Percentiles rank a stretch among this genome's conserved stretches.
phyloP scores from a whole-genome alignment of 768 basidiomycete genomes.

The Podaxis sp. region DNA sequence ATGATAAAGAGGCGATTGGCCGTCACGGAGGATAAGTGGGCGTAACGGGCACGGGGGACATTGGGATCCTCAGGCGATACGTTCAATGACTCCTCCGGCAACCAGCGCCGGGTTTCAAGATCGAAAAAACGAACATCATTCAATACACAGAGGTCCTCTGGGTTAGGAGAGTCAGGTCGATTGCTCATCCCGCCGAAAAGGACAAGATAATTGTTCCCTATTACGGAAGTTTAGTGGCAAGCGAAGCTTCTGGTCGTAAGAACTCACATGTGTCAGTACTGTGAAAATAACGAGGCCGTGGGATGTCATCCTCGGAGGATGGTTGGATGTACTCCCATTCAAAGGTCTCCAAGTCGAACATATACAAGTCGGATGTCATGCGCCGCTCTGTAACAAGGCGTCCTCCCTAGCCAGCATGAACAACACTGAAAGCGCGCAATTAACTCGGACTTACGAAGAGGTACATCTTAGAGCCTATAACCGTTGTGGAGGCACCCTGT shows the following conservation, averaged over 20 bases:
- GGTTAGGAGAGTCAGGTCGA: constrained; percentile 63
- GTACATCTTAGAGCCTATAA: constrained; percentile 85
- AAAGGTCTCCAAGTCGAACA: constrained; percentile 82
- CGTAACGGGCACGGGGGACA: constrained; percentile 85
- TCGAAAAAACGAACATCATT: constrained; percentile 93
- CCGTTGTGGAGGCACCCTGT: constrained; percentile 89
- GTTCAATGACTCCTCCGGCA: constrained; percentile 46
- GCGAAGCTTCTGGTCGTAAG: constrained; percentile 1
- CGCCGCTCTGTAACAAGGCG: constrained; percentile 81
- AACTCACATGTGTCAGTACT: constrained; percentile 79
- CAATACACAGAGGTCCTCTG: constrained; percentile 87
- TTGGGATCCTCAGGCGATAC: constrained; percentile 43
- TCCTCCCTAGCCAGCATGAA: constrained; percentile 60
- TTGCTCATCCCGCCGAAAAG: constrained; percentile 96
- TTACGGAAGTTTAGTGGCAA: constrained; percentile 9
- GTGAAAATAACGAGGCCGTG: constrained; percentile 92
- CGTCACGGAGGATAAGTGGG: constrained; percentile 88
- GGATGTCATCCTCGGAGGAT: constrained; percentile 65
- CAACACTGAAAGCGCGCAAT: not conserved
- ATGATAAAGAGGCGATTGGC: constrained; percentile 86
- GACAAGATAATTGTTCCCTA: constrained; percentile 88
- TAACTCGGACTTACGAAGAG: constrained; percentile 64
- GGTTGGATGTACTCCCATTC: constrained; percentile 73
- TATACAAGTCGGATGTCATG: constrained; percentile 90
- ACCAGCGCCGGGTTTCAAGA: constrained; percentile 68